Evolutionary conservation across 768 basidiomycete genomes (phyloP), one percentile per base, ranked within the genome.

Genomic region (Lentinula boryana): DNA sequence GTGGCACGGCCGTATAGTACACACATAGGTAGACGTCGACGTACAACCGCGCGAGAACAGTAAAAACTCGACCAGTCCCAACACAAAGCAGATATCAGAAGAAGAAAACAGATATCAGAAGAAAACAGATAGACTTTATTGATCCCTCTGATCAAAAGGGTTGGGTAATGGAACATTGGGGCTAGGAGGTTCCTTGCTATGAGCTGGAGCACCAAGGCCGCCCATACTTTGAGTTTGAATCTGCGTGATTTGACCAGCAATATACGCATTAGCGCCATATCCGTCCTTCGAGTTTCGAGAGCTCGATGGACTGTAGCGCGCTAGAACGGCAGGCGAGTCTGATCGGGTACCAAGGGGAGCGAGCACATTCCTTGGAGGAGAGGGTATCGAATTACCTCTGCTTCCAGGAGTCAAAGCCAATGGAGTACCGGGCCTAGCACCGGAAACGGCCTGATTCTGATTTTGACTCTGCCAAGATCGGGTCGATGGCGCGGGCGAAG

Each of bases 361-460:
- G 15, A 27, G 43, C 4, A 27, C 38, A 43, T 23, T 21, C 10
- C 55, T 43, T 15, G 38, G 55, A n/a, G 40, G 38, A 40, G 55
- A 23, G 12, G 55, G 55, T 9, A 15, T 23, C 10, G 53, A 35
- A n/a, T 27, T 27, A 16, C 38, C 15, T 23, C 40, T 41, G n/a
- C 38, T 40, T 56, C 55, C 55, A 5, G 55, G 55, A 43, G 55
- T 56, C 55, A 56, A 56, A 12, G 55, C 8, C 23, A 36, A 56
- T 10, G 55, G 55, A 7, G 55, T 56, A 12, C 55, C 55, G 27
- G 55, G 55, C 16, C 55, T 40, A 21, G 55, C 55, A 15, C 23
- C 38, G 40, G 21, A 56, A 13, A 23, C 15, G n/a, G 35, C 31
- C 50, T 51, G 50, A 15, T 21, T 43, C 31, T 33, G 50, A 15